phyloP scores from a whole-genome alignment of 1,139 yeast species.

The Casaregolazyma suthepensis region DNA sequence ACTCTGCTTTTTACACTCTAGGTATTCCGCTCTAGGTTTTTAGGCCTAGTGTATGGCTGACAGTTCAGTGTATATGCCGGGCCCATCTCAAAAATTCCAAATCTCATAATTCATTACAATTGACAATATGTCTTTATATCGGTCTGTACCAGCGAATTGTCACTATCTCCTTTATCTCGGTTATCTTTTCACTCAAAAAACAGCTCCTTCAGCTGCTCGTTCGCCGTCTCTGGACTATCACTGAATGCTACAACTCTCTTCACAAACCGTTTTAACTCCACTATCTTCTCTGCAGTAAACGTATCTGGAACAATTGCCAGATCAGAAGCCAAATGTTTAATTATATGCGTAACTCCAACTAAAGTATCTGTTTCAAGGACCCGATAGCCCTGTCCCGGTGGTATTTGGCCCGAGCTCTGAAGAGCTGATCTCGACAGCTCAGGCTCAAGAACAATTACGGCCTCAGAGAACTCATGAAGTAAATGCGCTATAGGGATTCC shows the following conservation, averaged over 20 bases:
- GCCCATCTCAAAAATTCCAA: neutral
- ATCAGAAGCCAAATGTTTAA: constrained; percentile 30
- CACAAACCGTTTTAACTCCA: constrained; percentile 24
- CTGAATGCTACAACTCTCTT: constrained; percentile 19
- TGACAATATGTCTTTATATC: too few relatives aligned
- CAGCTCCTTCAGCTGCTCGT: constrained; percentile 14
- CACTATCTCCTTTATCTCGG: too few relatives aligned
- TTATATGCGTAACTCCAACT: constrained; percentile 28
- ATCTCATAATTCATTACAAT: neutral
- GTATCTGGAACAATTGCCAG: constrained; percentile 25
- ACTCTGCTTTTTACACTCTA: neutral
- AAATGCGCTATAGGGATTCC: constrained; percentile 23
- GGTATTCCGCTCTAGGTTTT: too few relatives aligned
- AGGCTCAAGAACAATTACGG: constrained; percentile 25
- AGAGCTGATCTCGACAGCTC: constrained; percentile 17
- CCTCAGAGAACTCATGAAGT: constrained; percentile 20
- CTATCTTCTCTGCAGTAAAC: constrained; percentile 15
- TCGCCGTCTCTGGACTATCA: constrained; percentile 15
- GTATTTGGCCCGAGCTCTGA: constrained; percentile 21
- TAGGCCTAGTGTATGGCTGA: too few relatives aligned
- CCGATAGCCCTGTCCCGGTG: constrained; percentile 19
- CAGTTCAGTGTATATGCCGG: too few relatives aligned
- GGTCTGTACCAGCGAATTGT: too few relatives aligned
- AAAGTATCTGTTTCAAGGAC: constrained; percentile 30
- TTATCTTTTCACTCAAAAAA: constrained; percentile 8